These are phyloP conservation scores for Paramecium biaurelia DNA, from an alignment of 73 alveolate species.

Conservation along the genomic window DNA sequence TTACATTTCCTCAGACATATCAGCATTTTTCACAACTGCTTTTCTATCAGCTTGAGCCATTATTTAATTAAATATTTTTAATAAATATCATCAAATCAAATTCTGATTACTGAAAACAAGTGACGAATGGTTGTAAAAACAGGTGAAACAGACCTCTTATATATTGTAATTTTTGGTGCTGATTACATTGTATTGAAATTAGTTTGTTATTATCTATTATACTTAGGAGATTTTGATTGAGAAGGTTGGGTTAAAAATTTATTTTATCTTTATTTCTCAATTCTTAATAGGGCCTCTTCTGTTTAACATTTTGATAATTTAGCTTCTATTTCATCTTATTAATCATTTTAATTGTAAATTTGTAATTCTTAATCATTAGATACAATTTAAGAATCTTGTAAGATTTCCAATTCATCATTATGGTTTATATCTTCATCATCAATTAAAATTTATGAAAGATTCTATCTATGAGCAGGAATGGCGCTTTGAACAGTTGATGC, in stretches of 20 bases:
- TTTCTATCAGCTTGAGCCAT: constrained; percentile 89
- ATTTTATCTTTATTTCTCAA: not conserved
- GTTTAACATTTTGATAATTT: not conserved
- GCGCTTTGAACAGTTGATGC: not conserved
- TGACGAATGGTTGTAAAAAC: not conserved
- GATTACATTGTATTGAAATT: not conserved
- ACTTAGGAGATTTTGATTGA: not conserved
- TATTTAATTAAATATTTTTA: not conserved
- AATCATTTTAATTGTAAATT: not conserved
- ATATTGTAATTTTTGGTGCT: not conserved
- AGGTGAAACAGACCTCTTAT: not conserved
- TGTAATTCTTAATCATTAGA: not conserved
- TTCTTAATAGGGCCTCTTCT: not conserved
- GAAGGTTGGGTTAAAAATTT: not conserved
- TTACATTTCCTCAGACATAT: constrained; percentile 97
- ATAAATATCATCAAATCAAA: not conserved
- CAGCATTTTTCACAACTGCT: constrained; percentile 97
- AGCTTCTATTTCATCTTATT: not conserved
- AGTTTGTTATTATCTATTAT: not conserved
- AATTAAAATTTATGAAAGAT: not conserved
- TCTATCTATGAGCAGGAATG: not conserved
- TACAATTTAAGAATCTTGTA: not conserved
- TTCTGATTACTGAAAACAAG: constrained; percentile 18
- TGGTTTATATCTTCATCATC: not conserved
- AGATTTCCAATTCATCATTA: not conserved